Base-by-base conservation (phyloP, 306 rosid genomes). In the Mucuna pruriens region DNA sequence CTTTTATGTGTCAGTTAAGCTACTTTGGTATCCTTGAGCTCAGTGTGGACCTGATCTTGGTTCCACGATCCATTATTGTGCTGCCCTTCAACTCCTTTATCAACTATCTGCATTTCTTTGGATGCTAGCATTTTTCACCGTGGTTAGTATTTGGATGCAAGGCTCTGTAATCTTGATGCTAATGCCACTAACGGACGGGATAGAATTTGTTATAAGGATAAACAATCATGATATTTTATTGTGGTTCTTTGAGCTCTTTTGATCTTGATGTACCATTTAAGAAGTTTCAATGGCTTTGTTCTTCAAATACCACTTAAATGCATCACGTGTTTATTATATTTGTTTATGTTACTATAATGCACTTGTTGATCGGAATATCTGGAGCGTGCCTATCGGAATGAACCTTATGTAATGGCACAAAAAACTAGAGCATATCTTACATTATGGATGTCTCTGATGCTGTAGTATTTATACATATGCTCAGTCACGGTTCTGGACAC, bases 261-360 rank as follows among this genome's bases (percentile, higher is more conserved):
- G 52, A 51, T 48, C 23, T 23, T 31, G 76, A 20, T 66, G 63
- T 38, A 49, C 52, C 61, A 36, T 77, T 70, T 46, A 11, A 39
- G 45, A 64, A 46, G 33, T 60, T 48, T 62, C 12, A 36, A 67
- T 62, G 54, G n/a, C 42, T 15, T 78, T 1, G 22, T 62, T 77
- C 71, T 71, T 42, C 34, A 15, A 20, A 10, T 33, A 17, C 7
- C 20, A 12, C 52, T 13, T 12, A 12, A 34, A 48, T 49, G 36
- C 79, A n/a, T 12, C 17, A 40, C 42, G 0, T 16, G 54, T 39
- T 52, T 71, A 9, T 60, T 65, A 20, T 17, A 16, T 34, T 51
- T 40, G 45, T 64, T 4, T 78, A 7, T 76, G 78, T 82, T 82
- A 23, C 29, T 61, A 64, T 57, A 13, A 55, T 75, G 82, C 63